Base-by-base conservation (phyloP, 495 filamentous ascomycete genomes). In the Friedmanniomyces endolithicus region DNA sequence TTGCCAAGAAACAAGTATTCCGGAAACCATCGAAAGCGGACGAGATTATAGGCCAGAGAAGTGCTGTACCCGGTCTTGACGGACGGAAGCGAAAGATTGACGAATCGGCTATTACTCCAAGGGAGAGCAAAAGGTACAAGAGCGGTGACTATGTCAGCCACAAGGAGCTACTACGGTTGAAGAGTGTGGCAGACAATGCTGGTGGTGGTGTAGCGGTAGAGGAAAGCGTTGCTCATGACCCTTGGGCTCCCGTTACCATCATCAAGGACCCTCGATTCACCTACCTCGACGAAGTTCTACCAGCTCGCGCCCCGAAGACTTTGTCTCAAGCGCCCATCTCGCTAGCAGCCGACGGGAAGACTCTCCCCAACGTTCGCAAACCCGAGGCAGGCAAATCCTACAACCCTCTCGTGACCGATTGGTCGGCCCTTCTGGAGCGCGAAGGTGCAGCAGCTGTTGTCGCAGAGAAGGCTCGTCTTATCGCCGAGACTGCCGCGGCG, bases 331-430 rank as follows among this genome's bases (percentile, higher is more conserved):
- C 83, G 11, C 87, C 94, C 2, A 75, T 94, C 40, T 87, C 90
- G 6, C 76, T 96, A 16, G 74, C 87, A 24, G 84, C 81, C 33
- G 85, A 78, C 64, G 88, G 87, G 8, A 90, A 87, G 59, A 63
- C 74, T 0, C 70, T 94, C 16, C 85, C 88, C 1, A 80, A 87
- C n/a, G 84, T 97, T 6, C 73, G 76, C 55, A 82, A 77, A 54
- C 92, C 92, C 2, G 78, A 79, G 17, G 87, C 81, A 1, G 89
- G 87, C 40, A 84, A 79, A 64, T 94, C 87, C 65, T 98, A 98
- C 68, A 98, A 98, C 63, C 92, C 92, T 0, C 72, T 74, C 8
- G 92, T 90, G 54, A 75, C 80, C 54, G 87, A 95, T 48, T 98
- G 90, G 77, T 81, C 86, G 52, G 73, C 76, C 11, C 77, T 90